Evolutionary conservation across 345 rosid species (phyloP), one percentile per base, ranked within the genome.

Genomic region (Hibiscus mutabilis): DNA sequence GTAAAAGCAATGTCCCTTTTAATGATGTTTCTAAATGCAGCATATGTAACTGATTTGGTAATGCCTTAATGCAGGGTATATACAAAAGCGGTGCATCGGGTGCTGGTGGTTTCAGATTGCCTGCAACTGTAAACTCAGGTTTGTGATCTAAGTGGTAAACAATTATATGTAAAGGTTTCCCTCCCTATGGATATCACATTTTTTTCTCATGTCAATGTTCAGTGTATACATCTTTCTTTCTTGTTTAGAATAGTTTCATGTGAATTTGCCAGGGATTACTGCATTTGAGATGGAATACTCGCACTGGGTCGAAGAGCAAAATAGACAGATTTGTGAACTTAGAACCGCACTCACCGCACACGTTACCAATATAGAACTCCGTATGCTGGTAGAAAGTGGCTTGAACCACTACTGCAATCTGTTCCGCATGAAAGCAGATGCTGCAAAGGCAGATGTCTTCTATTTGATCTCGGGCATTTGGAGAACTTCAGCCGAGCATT

Each of bases 231-330:
- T 31, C 18, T 40, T 24, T 33, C 29, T 65, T 73, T 64, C 14
- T 21, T 66, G 24, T 52, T 31, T 14, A 27, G 57, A 75, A 59
- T 65, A 18, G 14, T 46, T 57, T 10, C 0, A 64, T 29, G 53
- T 75, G 44, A 64, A 60, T 52, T 24, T 66, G 59, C 69, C 79
- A 88, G 88, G 87, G 64, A 84, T 92, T 53, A 77, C 86, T 42
- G 53, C 95, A 68, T 92, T 92, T 75, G 96, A 92, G 82, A 86
- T 92, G 84, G 93, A 92, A 72, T 90, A 92, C 75, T 80, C 71
- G 42, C 88, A 84, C 68, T 92, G 96, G 95, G 81, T 92, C 27
- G 95, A 84, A 53, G 95, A 92, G 80, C 95, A 90, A 65, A 85
- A 80, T 64, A 86, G 76, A 46, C 83, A 88, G 60, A 80, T 86